Conservation (phyloP, 2,329 filamentous ascomycete genomes). For the Cladosporium sp. region DNA sequence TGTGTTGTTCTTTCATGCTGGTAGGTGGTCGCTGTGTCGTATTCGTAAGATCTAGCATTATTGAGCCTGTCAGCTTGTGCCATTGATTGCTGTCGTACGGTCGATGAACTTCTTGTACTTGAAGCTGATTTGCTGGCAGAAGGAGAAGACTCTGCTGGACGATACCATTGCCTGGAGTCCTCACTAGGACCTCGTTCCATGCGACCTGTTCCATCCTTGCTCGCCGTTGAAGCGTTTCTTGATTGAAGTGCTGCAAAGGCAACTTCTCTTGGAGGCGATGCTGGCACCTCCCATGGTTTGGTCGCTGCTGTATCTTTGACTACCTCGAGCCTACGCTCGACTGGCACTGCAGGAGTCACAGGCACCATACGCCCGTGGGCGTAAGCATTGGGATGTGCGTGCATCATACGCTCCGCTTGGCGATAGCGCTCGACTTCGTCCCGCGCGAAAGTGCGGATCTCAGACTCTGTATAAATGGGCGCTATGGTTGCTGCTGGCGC, state of each 20-base stretch:
- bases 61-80: neutral
- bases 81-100: neutral
- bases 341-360: conserved; percentile 26
- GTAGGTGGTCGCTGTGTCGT: neutral
- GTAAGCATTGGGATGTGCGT: conserved; percentile 35
- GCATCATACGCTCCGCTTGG: conserved; percentile 38
- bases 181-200: neutral
- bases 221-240: neutral
- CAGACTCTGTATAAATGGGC: conserved; percentile 21
- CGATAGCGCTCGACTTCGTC: conserved; percentile 40
- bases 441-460: conserved; percentile 37
- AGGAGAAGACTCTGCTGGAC: neutral
- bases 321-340: conserved; percentile 30
- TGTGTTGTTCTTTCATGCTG: neutral
- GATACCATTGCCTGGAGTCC: conserved; percentile 8
- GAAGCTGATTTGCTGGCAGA: neutral
- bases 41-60: neutral
- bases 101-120: neutral
- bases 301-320: conserved; percentile 25
- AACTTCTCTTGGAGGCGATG: neutral
- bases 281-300: conserved; percentile 23
- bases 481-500: neutral
- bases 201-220: neutral
- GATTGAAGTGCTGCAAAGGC: neutral
- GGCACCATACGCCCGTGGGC: conserved; percentile 36